phyloP scores from a whole-genome alignment of 805 yeast species.

The Suhomyces sp. region DNA sequence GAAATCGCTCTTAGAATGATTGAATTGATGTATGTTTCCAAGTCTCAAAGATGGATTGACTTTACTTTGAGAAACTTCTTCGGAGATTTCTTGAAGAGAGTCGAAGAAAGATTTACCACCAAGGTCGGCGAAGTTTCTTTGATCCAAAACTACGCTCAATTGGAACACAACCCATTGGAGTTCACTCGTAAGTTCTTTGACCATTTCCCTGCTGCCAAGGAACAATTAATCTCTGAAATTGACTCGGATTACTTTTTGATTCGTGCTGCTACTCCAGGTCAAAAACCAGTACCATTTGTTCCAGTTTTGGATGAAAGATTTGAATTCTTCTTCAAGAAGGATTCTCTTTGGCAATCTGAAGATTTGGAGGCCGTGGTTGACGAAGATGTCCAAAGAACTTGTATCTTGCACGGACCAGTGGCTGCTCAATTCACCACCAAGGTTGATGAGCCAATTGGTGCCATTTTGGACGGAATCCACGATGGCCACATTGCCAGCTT shows the following conservation, averaged over 20 bases:
- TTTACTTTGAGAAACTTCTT: conserved; percentile 77
- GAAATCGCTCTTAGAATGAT: conserved; percentile 86
- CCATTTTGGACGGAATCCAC: conserved; percentile 83
- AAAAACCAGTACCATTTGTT: conserved; percentile 97
- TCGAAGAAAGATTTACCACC: conserved; percentile 90
- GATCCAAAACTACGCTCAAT: conserved; percentile 67
- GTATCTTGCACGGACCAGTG: conserved; percentile 98
- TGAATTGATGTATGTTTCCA: conserved; percentile 81
- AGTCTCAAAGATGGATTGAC: conserved; percentile 86
- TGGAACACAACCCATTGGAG: conserved; percentile 59
- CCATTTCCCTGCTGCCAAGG: conserved; percentile 69
- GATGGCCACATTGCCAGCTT: conserved; percentile 79
- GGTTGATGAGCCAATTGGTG: conserved; percentile 90
- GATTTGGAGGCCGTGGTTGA: conserved; percentile 93
- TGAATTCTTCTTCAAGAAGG: conserved; percentile 96
- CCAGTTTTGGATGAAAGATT: conserved; percentile 93
- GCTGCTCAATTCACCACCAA: conserved; percentile 88
- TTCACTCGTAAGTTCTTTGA: conserved; percentile 58
- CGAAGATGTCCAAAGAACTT: conserved; percentile 97
- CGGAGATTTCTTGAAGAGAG: conserved; percentile 85
- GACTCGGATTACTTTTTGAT: conserved; percentile 91
- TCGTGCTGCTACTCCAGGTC: conserved; percentile 75
- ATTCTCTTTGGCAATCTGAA: conserved; percentile 98
- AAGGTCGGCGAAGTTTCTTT: conserved; percentile 55
- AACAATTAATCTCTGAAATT: conserved; percentile 88